phyloP scores from a whole-genome alignment of 805 yeast genomes.

The Hanseniaspora meyeri region DNA sequence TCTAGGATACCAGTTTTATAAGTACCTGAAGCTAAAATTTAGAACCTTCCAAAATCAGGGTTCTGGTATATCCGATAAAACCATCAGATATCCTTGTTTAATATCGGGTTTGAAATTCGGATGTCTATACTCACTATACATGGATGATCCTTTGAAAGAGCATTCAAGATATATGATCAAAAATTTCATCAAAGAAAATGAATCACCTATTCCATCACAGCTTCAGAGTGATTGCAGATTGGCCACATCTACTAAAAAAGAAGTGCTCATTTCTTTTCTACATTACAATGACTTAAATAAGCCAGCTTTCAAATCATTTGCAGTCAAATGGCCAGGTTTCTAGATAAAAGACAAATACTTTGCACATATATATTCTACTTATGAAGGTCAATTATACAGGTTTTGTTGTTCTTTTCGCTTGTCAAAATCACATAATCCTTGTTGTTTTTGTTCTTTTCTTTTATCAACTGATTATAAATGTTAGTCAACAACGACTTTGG shows the following conservation, averaged over 20 bases:
- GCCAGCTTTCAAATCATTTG: neutral
- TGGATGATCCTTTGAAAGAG: constrained; percentile 6
- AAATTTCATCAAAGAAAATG: neutral
- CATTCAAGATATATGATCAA: constrained; percentile 9
- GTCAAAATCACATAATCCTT: constrained; percentile 63
- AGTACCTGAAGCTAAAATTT: constrained; percentile 6
- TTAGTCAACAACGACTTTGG: constrained; percentile 71
- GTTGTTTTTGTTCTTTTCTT: constrained; percentile 55
- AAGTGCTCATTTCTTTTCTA: neutral
- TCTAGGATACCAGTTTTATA: constrained; percentile 1
- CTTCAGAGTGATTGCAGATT: constrained; percentile 12
- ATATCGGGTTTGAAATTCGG: constrained; percentile 6
- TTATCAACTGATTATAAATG: constrained; percentile 57
- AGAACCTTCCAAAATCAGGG: neutral
- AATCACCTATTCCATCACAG: neutral
- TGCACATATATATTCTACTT: constrained; percentile 25
- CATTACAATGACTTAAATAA: neutral
- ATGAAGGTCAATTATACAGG: constrained; percentile 55
- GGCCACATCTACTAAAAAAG: constrained; percentile 5
- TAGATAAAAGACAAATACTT: neutral
- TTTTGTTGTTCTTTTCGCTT: constrained; percentile 65
- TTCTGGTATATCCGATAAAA: neutral
- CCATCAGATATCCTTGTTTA: constrained; percentile 3
- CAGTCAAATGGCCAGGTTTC: constrained; percentile 10
- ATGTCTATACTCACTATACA: constrained; percentile 3